Evolutionary conservation across 2,329 filamentous ascomycete species (phyloP).

Genomic region (Ceratocystis colombiana): DNA sequence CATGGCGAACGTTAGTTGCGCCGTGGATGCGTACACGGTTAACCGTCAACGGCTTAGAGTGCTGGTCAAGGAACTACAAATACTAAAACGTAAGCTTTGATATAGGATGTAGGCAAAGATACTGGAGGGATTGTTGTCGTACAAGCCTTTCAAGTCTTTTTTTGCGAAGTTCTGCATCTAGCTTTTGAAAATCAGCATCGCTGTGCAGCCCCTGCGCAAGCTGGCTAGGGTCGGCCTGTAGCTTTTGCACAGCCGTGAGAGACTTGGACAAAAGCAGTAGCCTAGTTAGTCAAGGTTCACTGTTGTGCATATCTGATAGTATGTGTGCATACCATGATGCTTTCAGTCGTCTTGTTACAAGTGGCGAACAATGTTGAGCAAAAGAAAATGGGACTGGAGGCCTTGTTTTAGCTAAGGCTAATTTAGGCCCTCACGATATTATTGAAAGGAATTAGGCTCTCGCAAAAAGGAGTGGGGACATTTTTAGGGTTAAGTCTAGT

Average conservation of each 20-base stretch:
- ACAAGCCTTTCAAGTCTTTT: constrained; percentile 25
- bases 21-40: constrained; percentile 56
- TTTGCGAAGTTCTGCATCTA: constrained; percentile 25
- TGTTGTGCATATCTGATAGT: neutral
- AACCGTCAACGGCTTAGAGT: constrained; percentile 77
- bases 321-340: neutral
- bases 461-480: neutral
- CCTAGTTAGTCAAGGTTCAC: neutral
- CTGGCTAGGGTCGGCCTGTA: constrained; percentile 23
- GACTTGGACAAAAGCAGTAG: neutral
- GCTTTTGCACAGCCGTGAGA: constrained; percentile 19
- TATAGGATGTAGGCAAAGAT: neutral
- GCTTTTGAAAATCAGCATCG: constrained; percentile 26
- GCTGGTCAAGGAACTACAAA: constrained; percentile 63
- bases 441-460: neutral
- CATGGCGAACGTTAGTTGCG: constrained; percentile 68
- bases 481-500: too few species aligned
- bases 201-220: constrained; percentile 24
- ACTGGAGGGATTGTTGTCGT: constrained; percentile 1
- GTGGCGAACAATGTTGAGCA: neutral
- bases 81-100: neutral
- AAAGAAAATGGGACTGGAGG: neutral
- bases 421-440: constrained; percentile 7
- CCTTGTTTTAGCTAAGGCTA: neutral
- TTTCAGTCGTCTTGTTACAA: neutral